Evolutionary conservation across 2,329 filamentous ascomycete genomes (phyloP).

Genomic region (Pleoardoris graminearum): DNA sequence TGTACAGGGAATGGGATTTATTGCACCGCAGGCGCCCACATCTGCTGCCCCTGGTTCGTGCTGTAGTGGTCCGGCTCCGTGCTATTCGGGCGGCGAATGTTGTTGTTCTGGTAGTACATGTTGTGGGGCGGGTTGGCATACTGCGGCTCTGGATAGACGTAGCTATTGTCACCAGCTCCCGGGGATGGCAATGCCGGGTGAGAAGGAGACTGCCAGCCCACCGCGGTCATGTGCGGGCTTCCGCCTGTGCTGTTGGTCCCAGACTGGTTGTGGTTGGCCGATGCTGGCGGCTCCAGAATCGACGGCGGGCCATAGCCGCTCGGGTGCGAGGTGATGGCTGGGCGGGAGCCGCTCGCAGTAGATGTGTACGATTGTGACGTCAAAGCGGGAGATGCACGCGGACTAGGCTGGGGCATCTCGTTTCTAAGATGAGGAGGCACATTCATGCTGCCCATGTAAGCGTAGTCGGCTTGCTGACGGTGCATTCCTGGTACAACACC

Average conservation of each 20-base stretch:
- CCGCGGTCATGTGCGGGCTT: slow-evolving; percentile 80
- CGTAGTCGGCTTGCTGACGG: slow-evolving; percentile 69
- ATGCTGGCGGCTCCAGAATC: slow-evolving; percentile 79
- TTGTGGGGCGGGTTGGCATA: slow-evolving; percentile 64
- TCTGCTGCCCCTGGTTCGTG: slow-evolving; percentile 43
- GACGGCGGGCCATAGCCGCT: slow-evolving; percentile 79
- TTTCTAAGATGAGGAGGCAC: slow-evolving; percentile 81
- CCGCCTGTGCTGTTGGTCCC: slow-evolving; percentile 67
- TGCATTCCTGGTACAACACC: slow-evolving; percentile 67
- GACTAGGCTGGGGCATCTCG: slow-evolving; percentile 72
- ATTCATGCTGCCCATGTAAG: slow-evolving; percentile 76
- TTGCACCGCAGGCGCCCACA: slow-evolving; percentile 50
- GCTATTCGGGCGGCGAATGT: slow-evolving; percentile 74
- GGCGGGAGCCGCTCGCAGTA: slow-evolving; percentile 54
- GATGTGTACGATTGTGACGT: slow-evolving; percentile 67
- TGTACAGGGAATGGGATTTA: slow-evolving; percentile 40
- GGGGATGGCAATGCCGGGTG: slow-evolving; percentile 75
- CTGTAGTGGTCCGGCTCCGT: slow-evolving; percentile 63
- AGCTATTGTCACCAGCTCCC: slow-evolving; percentile 68
- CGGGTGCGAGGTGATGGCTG: slow-evolving; percentile 81
- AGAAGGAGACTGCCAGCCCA: slow-evolving; percentile 85
- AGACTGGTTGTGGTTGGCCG: slow-evolving; percentile 73
- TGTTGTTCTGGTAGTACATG: slow-evolving; percentile 71
- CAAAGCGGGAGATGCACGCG: slow-evolving; percentile 64
- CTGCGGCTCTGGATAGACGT: slow-evolving; percentile 77